phyloP scores from a whole-genome alignment of 1,284 basidiomycete genomes.

The Schizopora paradoxa region DNA sequence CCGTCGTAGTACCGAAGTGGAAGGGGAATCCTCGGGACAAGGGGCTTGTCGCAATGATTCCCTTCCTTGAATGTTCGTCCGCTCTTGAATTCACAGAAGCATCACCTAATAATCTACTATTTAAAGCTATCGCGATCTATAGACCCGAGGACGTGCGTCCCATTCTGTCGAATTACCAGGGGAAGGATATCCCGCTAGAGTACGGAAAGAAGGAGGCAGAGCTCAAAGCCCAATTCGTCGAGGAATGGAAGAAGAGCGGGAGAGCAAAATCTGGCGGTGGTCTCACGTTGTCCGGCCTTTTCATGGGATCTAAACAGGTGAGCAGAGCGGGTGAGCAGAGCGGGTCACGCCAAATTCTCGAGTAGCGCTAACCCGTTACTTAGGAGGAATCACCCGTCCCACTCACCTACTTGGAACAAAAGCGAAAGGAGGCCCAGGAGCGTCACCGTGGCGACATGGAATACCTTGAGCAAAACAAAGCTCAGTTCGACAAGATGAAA shows the following conservation, averaged over 20 bases:
- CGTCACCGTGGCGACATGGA: slow-evolving; percentile 85
- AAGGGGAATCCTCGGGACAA: slow-evolving; percentile 74
- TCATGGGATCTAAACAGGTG: slow-evolving; percentile 51
- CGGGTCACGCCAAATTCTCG: slow-evolving; percentile 29
- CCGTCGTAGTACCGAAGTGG: slow-evolving; percentile 85
- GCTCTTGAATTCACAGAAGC: neutral
- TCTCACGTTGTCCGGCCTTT: slow-evolving; percentile 56
- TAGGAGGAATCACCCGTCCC: slow-evolving; percentile 43
- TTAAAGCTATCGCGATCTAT: slow-evolving; percentile 83
- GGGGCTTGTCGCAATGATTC: slow-evolving; percentile 86
- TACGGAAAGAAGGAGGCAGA: slow-evolving; percentile 86
- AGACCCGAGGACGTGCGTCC: slow-evolving; percentile 82
- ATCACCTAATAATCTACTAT: slow-evolving; percentile 11
- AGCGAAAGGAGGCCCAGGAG: slow-evolving; percentile 81
- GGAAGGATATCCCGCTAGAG: slow-evolving; percentile 85
- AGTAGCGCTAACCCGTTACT: slow-evolving; percentile 22
- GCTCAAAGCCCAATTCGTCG: slow-evolving; percentile 70
- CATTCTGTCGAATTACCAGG: slow-evolving; percentile 79
- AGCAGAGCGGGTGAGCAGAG: no score
- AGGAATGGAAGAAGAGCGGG: slow-evolving; percentile 74
- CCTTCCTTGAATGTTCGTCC: slow-evolving; percentile 92
- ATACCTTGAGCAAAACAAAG: slow-evolving; percentile 80
- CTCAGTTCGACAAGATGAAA: slow-evolving; percentile 71
- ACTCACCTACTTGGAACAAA: slow-evolving; percentile 85
- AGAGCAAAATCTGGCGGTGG: slow-evolving; percentile 38